Percentiles rank a stretch among this genome's conserved stretches.
Evolutionary conservation across 106 monocot genomes (phyloP).

Genomic region (Apostasia ramifera): DNA sequence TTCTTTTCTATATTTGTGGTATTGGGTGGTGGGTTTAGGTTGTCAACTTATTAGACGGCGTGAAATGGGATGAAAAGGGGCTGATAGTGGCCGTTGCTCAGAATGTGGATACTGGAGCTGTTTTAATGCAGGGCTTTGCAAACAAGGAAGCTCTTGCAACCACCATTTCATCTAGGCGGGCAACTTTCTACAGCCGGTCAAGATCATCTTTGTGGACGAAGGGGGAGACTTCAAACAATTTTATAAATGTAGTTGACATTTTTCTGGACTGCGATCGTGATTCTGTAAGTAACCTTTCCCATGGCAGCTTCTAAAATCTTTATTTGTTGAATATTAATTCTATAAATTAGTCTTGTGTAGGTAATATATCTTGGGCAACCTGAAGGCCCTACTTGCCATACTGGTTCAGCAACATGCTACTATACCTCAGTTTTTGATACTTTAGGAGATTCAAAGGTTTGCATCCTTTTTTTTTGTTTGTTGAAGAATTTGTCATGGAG

Average conservation of each 20-base stretch:
- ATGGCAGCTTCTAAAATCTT: not conserved
- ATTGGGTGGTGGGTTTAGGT: slow-evolving; percentile 31
- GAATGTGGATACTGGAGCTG: slow-evolving; percentile 87
- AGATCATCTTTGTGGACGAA: slow-evolving; percentile 91
- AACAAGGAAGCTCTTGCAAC: slow-evolving; percentile 73
- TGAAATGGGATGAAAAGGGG: slow-evolving; percentile 92
- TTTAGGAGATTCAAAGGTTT: slow-evolving; percentile 55
- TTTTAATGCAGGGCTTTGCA: slow-evolving; percentile 97
- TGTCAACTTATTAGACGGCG: slow-evolving; percentile 33
- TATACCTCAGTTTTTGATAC: slow-evolving; percentile 64
- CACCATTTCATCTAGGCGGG: slow-evolving; percentile 71
- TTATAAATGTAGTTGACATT: slow-evolving; percentile 91
- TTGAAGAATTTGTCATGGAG: not conserved
- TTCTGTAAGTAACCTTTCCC: slow-evolving; percentile 47
- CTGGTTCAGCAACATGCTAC: slow-evolving; percentile 86
- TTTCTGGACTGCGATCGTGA: slow-evolving; percentile 96
- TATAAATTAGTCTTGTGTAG: slow-evolving; percentile 26
- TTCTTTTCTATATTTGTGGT: not conserved
- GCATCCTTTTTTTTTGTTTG: not conserved
- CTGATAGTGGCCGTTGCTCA: slow-evolving; percentile 91
- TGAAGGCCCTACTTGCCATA: slow-evolving; percentile 95
- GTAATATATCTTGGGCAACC: slow-evolving; percentile 94
- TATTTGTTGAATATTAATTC: not conserved
- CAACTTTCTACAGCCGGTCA: slow-evolving; percentile 94
- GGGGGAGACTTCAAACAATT: slow-evolving; percentile 90